These are phyloP conservation scores for Dothideomycetes sp. DNA, from an alignment of 2,329 filamentous ascomycete species.

Conservation along the genomic window DNA sequence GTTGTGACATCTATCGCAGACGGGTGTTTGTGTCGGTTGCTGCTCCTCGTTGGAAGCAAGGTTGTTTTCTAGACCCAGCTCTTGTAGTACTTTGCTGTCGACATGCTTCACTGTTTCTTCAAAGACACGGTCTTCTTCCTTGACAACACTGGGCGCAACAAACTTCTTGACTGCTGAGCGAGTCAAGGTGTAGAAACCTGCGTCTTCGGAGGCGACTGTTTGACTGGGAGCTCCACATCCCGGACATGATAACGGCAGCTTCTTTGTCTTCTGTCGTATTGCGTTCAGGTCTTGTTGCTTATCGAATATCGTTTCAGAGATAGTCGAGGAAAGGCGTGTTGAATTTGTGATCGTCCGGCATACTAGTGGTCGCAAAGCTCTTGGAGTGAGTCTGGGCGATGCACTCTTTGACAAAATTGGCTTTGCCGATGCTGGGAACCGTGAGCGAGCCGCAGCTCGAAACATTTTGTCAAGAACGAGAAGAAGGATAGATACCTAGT, in stretches of 20 bases:
- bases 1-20: conserved; percentile 83
- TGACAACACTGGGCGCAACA: conserved; percentile 17
- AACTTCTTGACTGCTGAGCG: conserved; percentile 34
- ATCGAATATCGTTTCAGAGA: background rate
- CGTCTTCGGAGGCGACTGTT: conserved; percentile 43
- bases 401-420: too few species aligned
- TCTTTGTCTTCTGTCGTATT: conserved; percentile 12
- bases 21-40: conserved; percentile 33
- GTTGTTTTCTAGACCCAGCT: conserved; percentile 23
- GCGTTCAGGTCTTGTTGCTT: conserved; percentile 18
- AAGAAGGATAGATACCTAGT: too few species aligned
- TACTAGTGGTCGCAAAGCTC: background rate
- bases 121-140: conserved; percentile 31
- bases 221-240: conserved; percentile 56
- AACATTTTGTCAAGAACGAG: background rate
- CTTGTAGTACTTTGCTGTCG: conserved; percentile 22
- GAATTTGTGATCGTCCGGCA: background rate
- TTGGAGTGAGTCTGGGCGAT: too few species aligned
- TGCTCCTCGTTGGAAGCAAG: background rate
- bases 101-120: conserved; percentile 25
- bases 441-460: conserved; percentile 1
- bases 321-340: conserved; percentile 7
- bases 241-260: conserved; percentile 47
- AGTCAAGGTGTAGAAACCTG: conserved; percentile 48
- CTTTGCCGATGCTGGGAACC: too few species aligned